A percentile compares a stretch with the other conserved stretches of the same genome.
Evolutionary conservation across 164 flowering plant species (phyloP).

Genomic region (Vitis rotundifolia): DNA sequence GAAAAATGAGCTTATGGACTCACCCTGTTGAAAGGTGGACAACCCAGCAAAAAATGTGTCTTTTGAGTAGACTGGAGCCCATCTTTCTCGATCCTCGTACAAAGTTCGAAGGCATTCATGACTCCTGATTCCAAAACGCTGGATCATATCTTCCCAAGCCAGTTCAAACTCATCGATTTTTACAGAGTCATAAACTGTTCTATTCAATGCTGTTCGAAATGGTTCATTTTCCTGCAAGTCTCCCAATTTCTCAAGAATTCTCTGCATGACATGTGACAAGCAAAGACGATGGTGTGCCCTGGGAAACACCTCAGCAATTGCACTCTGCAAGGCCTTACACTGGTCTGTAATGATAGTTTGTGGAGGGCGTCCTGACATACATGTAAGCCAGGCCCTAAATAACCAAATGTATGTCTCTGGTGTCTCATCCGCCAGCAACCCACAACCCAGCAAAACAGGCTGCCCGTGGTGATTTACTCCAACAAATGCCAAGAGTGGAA

Average conservation of each 20-base stretch:
- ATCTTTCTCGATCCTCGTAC: conserved; percentile 42
- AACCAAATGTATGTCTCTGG: conserved; percentile 46
- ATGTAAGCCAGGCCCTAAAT: conserved; percentile 53
- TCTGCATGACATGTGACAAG: conserved; percentile 30
- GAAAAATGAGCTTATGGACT: conserved; percentile 24
- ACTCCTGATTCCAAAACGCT: conserved; percentile 28
- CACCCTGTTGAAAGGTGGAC: conserved; percentile 25
- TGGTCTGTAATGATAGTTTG: conserved; percentile 40
- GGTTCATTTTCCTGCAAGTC: conserved; percentile 26
- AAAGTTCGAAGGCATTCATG: conserved; percentile 29
- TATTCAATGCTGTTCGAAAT: conserved; percentile 26
- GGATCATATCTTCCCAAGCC: conserved; percentile 45
- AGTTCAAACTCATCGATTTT: conserved; percentile 49
- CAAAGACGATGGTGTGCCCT: conserved; percentile 38
- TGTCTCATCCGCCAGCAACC: conserved; percentile 59
- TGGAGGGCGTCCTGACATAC: conserved; percentile 52
- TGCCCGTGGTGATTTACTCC: conserved; percentile 78
- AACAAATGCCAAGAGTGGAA: conserved; percentile 59
- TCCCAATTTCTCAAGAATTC: conserved; percentile 31
- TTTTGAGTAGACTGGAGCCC: conserved; percentile 48
- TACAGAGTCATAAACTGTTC: conserved; percentile 25
- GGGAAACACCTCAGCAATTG: conserved; percentile 48
- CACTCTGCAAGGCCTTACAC: conserved; percentile 37
- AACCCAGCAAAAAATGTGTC: conserved; percentile 45
- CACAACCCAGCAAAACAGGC: conserved; percentile 64